phyloP scores from a whole-genome alignment of 2,329 filamentous ascomycete genomes.

The Colletotrichum brevisporum region DNA sequence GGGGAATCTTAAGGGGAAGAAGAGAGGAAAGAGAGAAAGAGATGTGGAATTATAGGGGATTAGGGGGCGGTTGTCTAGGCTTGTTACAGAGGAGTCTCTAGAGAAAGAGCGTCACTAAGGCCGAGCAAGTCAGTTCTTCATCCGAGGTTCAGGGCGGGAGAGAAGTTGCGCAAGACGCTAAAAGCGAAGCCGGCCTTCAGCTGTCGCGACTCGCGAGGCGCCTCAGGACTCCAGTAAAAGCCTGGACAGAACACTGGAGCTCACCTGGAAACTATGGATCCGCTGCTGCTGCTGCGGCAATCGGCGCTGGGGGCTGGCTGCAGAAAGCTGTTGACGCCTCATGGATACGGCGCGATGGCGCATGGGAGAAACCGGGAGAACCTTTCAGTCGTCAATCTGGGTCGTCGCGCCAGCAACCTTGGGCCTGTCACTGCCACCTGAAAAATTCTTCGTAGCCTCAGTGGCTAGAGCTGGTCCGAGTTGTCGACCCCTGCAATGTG shows the following conservation, averaged over 20 bases:
- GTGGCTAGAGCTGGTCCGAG: conserved; percentile 30
- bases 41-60: background rate
- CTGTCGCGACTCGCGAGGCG: conserved; percentile 5
- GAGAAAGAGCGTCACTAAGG: background rate
- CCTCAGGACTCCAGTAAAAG: background rate
- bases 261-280: conserved; percentile 4
- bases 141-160: conserved; percentile 35
- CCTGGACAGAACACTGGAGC: conserved; percentile 4
- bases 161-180: conserved; percentile 31
- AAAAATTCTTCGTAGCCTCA: conserved; percentile 38
- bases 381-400: conserved; percentile 21
- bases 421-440: background rate
- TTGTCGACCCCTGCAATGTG: conserved; percentile 31
- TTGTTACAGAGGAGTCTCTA: conserved; percentile 25
- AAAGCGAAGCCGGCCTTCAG: conserved; percentile 18
- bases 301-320: conserved; percentile 23
- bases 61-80: conserved; percentile 18
- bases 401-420: conserved; percentile 34
- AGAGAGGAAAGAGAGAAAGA: background rate
- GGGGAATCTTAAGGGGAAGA: conserved; percentile 6
- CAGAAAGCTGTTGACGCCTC: conserved; percentile 14
- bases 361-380: conserved; percentile 39
- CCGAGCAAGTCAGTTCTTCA: conserved; percentile 9
- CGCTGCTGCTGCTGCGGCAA: background rate
- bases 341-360: background rate